phyloP scores from a whole-genome alignment of 202 grass and related monocot species.

The Panicum virgatum region DNA sequence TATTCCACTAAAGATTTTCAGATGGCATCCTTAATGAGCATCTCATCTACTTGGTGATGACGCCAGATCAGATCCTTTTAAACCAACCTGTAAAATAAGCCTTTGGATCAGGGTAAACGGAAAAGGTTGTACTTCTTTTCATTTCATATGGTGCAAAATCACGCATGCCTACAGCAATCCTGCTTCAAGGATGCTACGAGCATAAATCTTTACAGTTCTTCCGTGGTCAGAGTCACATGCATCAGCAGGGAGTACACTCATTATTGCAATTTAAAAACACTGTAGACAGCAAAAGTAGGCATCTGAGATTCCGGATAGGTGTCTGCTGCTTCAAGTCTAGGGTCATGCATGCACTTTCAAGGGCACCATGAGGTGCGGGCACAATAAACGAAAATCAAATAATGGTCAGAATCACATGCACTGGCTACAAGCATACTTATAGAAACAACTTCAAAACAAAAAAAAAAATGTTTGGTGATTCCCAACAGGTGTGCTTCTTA shows the following conservation, averaged over 20 bases:
- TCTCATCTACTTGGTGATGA: conserved; percentile 26
- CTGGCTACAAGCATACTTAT: background rate
- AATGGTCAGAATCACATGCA: conserved; percentile 37
- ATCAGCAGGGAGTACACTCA: conserved; percentile 18
- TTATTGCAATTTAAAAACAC: conserved; percentile 9
- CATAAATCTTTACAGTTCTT: conserved; percentile 22
- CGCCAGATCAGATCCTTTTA: conserved; percentile 33
- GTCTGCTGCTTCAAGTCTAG: conserved; percentile 14
- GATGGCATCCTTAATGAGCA: conserved; percentile 4
- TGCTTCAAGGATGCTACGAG: background rate
- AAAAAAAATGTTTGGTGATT: background rate
- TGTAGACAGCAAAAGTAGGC: conserved; percentile 15
- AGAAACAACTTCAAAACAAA: background rate
- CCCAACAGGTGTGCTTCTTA: background rate
- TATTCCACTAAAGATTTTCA: conserved; percentile 33
- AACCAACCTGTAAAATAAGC: conserved; percentile 32
- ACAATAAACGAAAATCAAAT: conserved; percentile 26
- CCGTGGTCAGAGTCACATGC: conserved; percentile 18
- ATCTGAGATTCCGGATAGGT: conserved; percentile 37
- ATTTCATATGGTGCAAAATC: conserved; percentile 27
- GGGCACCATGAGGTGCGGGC: background rate
- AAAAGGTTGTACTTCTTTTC: conserved; percentile 5
- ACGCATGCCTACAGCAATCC: conserved; percentile 20
- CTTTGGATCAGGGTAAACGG: conserved; percentile 24
- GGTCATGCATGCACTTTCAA: conserved; percentile 14